Conservation (phyloP, 768 basidiomycete species). For the Lactarius tabidus region DNA sequence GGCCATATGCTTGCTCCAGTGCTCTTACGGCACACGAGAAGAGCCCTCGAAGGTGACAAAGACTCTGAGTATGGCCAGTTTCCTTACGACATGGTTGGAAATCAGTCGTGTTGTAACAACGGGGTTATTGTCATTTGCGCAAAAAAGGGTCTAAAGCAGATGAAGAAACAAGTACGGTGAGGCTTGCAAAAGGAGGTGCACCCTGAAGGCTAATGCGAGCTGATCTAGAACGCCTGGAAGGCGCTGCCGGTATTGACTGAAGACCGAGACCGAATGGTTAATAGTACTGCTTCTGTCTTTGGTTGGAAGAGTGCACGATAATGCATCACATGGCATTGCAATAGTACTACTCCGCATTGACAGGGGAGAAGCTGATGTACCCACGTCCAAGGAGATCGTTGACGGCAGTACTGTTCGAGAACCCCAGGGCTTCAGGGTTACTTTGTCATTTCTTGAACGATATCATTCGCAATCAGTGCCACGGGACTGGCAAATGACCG, state of each 20-base stretch:
- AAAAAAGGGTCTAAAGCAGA: conserved; percentile 38
- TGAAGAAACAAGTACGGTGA: not conserved
- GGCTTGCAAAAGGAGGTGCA: not conserved
- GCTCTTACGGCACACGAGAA: not conserved
- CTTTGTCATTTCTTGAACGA: not conserved
- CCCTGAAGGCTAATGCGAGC: not conserved
- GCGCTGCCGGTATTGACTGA: not conserved
- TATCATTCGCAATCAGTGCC: not conserved
- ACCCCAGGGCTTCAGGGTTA: not conserved
- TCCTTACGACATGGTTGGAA: not conserved
- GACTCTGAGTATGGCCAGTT: conserved; percentile 24
- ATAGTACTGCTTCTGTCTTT: not conserved
- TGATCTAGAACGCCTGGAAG: not conserved
- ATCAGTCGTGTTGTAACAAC: not conserved
- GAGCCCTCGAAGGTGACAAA: conserved; percentile 51
- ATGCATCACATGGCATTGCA: not conserved
- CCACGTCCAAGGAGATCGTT: not conserved
- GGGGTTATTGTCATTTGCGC: not conserved
- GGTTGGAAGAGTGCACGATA: not conserved
- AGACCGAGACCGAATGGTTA: not conserved
- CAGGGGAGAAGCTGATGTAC: not conserved
- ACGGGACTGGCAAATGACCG: not conserved
- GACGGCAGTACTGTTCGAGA: not conserved
- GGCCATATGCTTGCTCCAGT: not conserved
- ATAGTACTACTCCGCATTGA: not conserved